Evolutionary conservation across 805 yeast genomes (phyloP), one percentile per base, ranked within the genome.

Genomic region (Ogataea nitratoaversa): DNA sequence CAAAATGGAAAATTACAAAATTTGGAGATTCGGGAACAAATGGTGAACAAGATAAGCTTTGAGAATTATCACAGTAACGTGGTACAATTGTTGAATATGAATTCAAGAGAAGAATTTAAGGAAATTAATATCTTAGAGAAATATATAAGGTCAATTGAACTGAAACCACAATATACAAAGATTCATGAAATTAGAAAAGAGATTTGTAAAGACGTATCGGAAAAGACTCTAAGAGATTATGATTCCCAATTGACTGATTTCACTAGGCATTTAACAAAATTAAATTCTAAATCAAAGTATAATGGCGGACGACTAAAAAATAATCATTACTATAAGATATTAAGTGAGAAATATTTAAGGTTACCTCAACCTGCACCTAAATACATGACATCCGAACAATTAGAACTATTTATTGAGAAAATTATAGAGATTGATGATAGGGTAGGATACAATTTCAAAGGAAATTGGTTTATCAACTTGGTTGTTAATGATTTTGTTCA

Each of bases 321-420:
- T 5, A 27, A 27, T 13, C 14, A 9, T 9, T 43, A 43, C 22
- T 43, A 16, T 23, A 33, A 30, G 12, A 14, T 8, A 2, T 32
- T 43, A 19, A 19, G 37, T n/a, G 8, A 14, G 19, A 20, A 18
- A 25, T 46, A 46, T 32, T 12, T 19, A 11, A n/a, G 19, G 2
- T 33, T 46, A n/a, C 49, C 49, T 13, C 16, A 19, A 11, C 49
- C 49, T 13, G 49, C 39, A 1, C 35, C 44, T 2, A 37, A 34
- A 35, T 40, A 24, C 33, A 14, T 46, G 29, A 36, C 34, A 5
- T 30, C 42, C 2, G 30, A 40, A 14, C 43, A 46, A 22, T 31
- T 46, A 11, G 46, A 42, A 20, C 8, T 18, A 13, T 23, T 46
- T 17, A 22, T 46, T 20, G 24, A 36, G 19, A 34, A 13, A 13